phyloP scores from a whole-genome alignment of 2,329 filamentous ascomycete species.

The Verticillium tricorpus region DNA sequence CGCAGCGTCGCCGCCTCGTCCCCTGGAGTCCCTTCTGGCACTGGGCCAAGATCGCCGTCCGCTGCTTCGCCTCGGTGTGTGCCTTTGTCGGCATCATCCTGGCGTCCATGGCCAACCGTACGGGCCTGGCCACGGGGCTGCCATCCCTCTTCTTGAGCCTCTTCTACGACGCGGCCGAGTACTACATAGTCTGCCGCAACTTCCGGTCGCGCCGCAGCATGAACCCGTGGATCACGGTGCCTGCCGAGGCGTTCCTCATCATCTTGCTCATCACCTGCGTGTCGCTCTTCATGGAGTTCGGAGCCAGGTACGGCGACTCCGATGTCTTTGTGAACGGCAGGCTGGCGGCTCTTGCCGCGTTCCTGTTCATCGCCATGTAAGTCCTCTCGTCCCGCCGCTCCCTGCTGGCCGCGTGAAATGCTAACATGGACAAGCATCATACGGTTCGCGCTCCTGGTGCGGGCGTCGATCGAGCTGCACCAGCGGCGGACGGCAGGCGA shows the following conservation, averaged over 20 bases:
- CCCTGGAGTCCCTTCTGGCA: background rate
- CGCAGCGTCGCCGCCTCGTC: background rate
- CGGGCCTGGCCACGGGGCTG: background rate
- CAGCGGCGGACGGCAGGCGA: background rate
- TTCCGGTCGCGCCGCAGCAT: background rate
- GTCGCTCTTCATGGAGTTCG: background rate
- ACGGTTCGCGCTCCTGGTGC: background rate
- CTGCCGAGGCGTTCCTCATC: background rate
- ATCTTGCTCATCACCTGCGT: background rate
- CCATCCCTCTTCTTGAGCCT: background rate
- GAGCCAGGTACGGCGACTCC: background rate
- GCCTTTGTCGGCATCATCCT: background rate
- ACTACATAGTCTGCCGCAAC: background rate
- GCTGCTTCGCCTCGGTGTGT: background rate
- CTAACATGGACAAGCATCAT: background rate
- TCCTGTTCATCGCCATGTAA: no score
- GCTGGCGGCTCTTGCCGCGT: no score
- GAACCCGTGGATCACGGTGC: background rate
- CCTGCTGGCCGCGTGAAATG: background rate
- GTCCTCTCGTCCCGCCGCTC: no score
- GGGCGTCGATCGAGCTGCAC: background rate
- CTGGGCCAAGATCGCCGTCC: background rate
- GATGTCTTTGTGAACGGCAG: no score
- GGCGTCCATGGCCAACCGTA: background rate
- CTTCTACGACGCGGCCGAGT: background rate